Evolutionary conservation across 805 yeast genomes (phyloP), one percentile per base, ranked within the genome.

Genomic region (Nakazawaea ishiwadae): DNA sequence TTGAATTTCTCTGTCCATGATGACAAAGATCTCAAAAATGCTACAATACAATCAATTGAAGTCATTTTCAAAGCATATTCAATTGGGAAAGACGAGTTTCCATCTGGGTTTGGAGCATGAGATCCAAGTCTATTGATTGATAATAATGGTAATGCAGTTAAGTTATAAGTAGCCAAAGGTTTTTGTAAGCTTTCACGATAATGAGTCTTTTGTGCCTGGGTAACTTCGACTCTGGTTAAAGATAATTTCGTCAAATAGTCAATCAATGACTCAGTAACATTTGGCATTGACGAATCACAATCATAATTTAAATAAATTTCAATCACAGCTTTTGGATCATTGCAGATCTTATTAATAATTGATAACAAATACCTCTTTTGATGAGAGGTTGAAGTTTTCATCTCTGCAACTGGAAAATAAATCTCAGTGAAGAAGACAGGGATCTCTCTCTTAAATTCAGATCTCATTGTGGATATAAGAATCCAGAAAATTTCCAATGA

Each of bases 251-350:
- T 84, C 49, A 93, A 69, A 50, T 84, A 81, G 49, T 88, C 90
- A 40, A 89, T 77, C 32, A 89, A 69, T 38, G 79, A 71, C 62
- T 93, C 99, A 62, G 90, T 87, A 37, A 90, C 70, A 58, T 93
- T 93, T 29, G 93, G 84, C 71, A 81, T 75, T 2, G 75, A 63
- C 24, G 79, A 67, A 58, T 89, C 96, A 68, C 99, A 93, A 61
- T 93, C 99, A 60, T 93, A 95, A 62, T 93, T 93, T 54, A 93
- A 72, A 57, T 91, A 93, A 45, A 93, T 79, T 63, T 93, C 99
- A 44, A 95, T 87, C 47, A 95, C 66, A 15, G 95, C 82, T 47
- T 95, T 74, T 33, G 98, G 95, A 62, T 91, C 96, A 48, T 79
- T 79, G 56, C 95, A 84, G 29, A 93, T 63, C 50, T 95, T 73